phyloP scores from a whole-genome alignment of 2,329 filamentous ascomycete genomes.

The Aureobasidium pullulans region DNA sequence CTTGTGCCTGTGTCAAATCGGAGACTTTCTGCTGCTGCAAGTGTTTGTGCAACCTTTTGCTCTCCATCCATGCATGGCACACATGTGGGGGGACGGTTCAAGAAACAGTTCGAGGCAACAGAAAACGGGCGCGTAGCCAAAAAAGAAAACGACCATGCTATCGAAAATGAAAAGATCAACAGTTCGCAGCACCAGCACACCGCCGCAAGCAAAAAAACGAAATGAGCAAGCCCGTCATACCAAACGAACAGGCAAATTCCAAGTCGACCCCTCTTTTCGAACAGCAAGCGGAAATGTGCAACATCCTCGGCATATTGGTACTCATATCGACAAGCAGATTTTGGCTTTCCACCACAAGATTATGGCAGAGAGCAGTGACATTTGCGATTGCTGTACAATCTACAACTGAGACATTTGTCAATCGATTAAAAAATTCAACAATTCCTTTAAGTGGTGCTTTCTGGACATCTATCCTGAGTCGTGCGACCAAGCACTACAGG shows the following conservation, averaged over 20 bases:
- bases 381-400: not conserved
- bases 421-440: not conserved
- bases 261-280: too few relatives aligned
- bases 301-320: too few relatives aligned
- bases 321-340: not conserved
- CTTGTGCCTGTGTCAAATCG: constrained; percentile 6
- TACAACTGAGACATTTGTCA: constrained; percentile 6
- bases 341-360: constrained; percentile 1
- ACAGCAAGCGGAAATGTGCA: too few relatives aligned
- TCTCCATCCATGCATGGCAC: not conserved
- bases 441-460: not conserved
- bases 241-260: not conserved
- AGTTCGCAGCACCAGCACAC: not conserved
- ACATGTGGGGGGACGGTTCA: not conserved
- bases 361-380: not conserved
- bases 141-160: constrained; percentile 8
- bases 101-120: not conserved
- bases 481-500: not conserved
- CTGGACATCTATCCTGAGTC: not conserved
- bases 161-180: constrained; percentile 9
- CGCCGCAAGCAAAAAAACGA: not conserved
- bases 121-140: not conserved
- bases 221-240: not conserved
- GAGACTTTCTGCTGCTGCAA: not conserved
- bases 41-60: not conserved